These are phyloP conservation scores for Tripterygium wilfordii DNA, from an alignment of 177 flowering plant genomes.

Conservation along the genomic window DNA sequence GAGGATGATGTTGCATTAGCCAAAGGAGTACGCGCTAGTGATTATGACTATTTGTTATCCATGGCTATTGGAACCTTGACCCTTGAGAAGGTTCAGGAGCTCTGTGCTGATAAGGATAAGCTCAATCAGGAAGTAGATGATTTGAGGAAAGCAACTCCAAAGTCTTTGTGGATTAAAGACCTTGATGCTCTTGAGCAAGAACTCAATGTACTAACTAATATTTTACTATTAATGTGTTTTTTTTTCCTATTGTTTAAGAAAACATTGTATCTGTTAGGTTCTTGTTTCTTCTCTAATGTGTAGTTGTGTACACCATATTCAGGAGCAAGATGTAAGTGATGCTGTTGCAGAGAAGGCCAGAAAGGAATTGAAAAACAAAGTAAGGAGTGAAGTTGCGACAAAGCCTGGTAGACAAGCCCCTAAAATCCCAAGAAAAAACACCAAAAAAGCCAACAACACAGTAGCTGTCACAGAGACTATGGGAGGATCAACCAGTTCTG, in stretches of 20 bases:
- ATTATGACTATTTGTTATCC: constrained; percentile 76
- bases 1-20: constrained; percentile 41
- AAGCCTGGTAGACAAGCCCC: constrained; percentile 29
- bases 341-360: constrained; percentile 31
- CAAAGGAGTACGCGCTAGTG: constrained; percentile 40
- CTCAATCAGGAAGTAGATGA: constrained; percentile 49
- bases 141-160: constrained; percentile 45
- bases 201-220: constrained; percentile 46
- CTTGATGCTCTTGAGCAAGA: constrained; percentile 60
- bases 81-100: constrained; percentile 71
- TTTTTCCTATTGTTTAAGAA: too few species aligned
- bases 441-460: constrained; percentile 38
- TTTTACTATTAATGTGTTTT: too few species aligned
- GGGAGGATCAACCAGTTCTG: constrained; percentile 19
- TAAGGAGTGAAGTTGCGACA: constrained; percentile 22
- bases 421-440: constrained; percentile 48
- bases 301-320: too few species aligned
- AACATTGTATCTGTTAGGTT: too few species aligned
- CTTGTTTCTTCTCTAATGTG: too few species aligned
- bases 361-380: constrained; percentile 15
- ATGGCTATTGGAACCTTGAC: constrained; percentile 84
- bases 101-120: constrained; percentile 55
- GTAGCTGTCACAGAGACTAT: constrained; percentile 27
- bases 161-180: constrained; percentile 69
- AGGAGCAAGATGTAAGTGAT: constrained; percentile 58